Conservation (phyloP, 2,329 filamentous ascomycete genomes). For the Chaetomiaceae sp. region DNA sequence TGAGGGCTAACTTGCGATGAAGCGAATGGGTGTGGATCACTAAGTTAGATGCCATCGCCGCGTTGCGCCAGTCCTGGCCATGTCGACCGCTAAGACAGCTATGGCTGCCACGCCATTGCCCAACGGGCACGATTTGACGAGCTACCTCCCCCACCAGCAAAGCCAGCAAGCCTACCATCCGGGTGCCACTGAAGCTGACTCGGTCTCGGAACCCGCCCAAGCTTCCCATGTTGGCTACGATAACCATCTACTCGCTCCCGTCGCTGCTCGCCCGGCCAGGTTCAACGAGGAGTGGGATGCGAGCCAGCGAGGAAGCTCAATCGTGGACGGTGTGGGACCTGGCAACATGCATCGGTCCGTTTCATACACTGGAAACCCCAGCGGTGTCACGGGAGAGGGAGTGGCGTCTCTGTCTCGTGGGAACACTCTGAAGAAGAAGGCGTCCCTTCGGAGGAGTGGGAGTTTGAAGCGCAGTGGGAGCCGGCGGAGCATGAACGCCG, state of each 20-base stretch:
- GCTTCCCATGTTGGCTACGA: constrained; percentile 30
- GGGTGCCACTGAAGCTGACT: constrained; percentile 31
- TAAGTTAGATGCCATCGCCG: constrained; percentile 8
- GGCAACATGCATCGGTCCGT: constrained; percentile 17
- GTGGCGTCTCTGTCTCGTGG: constrained; percentile 40
- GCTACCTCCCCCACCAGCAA: constrained; percentile 28
- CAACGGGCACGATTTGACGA: constrained; percentile 15
- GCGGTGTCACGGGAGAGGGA: constrained; percentile 39
- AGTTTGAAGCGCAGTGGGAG: constrained; percentile 78
- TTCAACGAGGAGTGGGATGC: constrained; percentile 71
- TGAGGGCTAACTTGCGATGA: background rate
- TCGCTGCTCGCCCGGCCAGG: constrained; percentile 38
- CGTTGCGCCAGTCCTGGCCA: constrained; percentile 15
- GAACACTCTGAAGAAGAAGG: constrained; percentile 86
- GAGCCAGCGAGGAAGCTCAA: constrained; percentile 60
- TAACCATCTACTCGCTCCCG: constrained; percentile 22
- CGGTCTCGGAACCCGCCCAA: constrained; percentile 35
- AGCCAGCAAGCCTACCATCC: constrained; percentile 18
- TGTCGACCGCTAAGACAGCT: constrained; percentile 24
- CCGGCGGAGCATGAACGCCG: constrained; percentile 74
- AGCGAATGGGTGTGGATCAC: constrained; percentile 7
- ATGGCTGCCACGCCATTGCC: constrained; percentile 15
- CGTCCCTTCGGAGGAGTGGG: constrained; percentile 65
- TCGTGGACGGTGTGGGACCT: constrained; percentile 46
- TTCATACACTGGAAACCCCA: constrained; percentile 40